Conservation (phyloP, 257 asterid species). For the Marsdenia floribunda region DNA sequence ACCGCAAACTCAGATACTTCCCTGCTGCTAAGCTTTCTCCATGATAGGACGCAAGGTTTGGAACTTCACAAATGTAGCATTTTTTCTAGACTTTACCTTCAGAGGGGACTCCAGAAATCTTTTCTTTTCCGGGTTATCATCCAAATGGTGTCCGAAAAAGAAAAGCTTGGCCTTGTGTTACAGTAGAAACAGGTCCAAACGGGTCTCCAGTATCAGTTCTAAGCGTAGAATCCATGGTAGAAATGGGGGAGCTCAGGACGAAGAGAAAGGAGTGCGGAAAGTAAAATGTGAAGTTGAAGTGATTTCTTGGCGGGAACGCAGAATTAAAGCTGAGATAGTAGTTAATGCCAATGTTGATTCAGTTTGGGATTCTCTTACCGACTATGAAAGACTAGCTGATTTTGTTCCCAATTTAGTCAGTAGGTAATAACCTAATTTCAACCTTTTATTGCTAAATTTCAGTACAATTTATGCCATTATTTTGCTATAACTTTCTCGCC, state of each 20-base stretch:
- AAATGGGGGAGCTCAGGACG: neutral
- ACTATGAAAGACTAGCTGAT: conserved; percentile 93
- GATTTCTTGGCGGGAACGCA: conserved; percentile 86
- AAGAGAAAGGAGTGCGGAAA: conserved; percentile 25
- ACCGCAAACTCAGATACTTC: neutral
- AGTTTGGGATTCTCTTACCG: conserved; percentile 85
- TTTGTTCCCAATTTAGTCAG: conserved; percentile 88
- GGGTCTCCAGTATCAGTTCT: conserved; percentile 9
- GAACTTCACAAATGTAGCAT: neutral
- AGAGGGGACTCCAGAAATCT: neutral
- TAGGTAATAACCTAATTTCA: conserved; percentile 41
- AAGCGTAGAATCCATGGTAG: conserved; percentile 8
- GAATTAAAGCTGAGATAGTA: conserved; percentile 61
- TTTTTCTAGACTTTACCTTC: neutral
- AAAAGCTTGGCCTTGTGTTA: neutral
- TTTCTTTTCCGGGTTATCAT: neutral
- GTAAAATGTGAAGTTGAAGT: conserved; percentile 81
- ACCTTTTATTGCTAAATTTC: no score
- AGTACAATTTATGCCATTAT: neutral
- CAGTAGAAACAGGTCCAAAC: conserved; percentile 4
- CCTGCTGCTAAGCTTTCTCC: neutral
- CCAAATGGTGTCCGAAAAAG: neutral
- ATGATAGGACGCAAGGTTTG: conserved; percentile 1
- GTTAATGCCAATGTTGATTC: conserved; percentile 67
- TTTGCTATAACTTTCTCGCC: neutral